Evolutionary conservation across 202 grass and related monocot genomes (phyloP).

Genomic region (Schoenoplectus tabernaemontani): DNA sequence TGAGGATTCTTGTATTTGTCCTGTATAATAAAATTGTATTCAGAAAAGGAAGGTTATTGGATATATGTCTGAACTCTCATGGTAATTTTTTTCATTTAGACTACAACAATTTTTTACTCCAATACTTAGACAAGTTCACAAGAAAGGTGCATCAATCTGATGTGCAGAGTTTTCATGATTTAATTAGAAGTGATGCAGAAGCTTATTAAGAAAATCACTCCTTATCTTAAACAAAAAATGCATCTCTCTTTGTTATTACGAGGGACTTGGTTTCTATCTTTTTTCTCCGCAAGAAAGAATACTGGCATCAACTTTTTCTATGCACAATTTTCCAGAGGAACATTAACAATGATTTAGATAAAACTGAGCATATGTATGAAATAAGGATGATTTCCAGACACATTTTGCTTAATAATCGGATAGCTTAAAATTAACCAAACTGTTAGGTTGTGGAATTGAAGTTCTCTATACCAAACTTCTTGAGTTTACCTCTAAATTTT

Average conservation of each 20-base stretch:
- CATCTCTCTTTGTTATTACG: too few relatives aligned
- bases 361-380: neutral
- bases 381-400: neutral
- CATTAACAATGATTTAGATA: neutral
- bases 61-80: too few relatives aligned
- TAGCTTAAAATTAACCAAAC: too few relatives aligned
- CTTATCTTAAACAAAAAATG: neutral
- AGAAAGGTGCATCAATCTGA: neutral
- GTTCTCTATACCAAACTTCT: neutral
- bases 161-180: too few relatives aligned
- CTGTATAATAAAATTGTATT: neutral
- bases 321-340: too few relatives aligned
- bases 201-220: neutral
- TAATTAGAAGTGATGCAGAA: neutral
- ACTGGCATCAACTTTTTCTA: neutral
- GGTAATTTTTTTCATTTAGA: too few relatives aligned
- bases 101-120: neutral
- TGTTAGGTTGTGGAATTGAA: too few relatives aligned
- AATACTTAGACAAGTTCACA: neutral
- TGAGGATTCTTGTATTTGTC: neutral
- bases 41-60: neutral
- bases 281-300: too few relatives aligned
- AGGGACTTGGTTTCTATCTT: neutral
- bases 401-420: neutral
- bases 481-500: neutral